Base-by-base conservation (phyloP, 1,284 basidiomycete species). In the Puccinia sorghi region DNA sequence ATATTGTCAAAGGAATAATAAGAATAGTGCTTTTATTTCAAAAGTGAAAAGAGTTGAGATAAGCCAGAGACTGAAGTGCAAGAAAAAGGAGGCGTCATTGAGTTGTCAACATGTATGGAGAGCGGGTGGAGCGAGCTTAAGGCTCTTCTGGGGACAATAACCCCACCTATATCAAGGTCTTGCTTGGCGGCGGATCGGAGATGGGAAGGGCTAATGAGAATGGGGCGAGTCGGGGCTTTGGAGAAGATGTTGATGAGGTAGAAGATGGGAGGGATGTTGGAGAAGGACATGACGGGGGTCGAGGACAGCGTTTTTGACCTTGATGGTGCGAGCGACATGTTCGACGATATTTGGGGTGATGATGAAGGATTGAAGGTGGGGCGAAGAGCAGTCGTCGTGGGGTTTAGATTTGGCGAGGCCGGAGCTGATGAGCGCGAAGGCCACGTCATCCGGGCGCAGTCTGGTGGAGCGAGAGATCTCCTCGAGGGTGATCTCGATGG, bases 371-470 rank as follows among this genome's bases (percentile, higher is more conserved):
- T 32, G 32, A 32, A 32, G 32, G 32, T 32, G 32, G 32, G 32
- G 32, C 32, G 46, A 13, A 5, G 15, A 12, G 12, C 9, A 1
- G 41, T 13, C 7, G 41, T n/a, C 22, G 39, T 12, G 5, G 17
- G 20, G 27, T 13, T 22, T 5, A 27, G 37, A 39, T 46, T 76
- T 76, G 5, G 75, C 69, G 8, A 78, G 69, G 2, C 75, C 75
- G 3, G 75, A 78, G 43, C 64, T 93, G 75, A 91, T 90, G 75
- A 98, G 86, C 0, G 94, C 92, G 84, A 94, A 93, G 0, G 93
- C 91, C 0, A 91, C 89, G 83, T 98, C 95, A 81, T 97, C 94
- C 0, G 90, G 84, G 1, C 93, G 88, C 73, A 98, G 86, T 84
- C 92, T 90, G 57, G 93, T 93, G 15, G 92, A 92, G 13, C 87